Evolutionary conservation across 495 filamentous ascomycete species (phyloP).

Genomic region (Chaetomium tenue): DNA sequence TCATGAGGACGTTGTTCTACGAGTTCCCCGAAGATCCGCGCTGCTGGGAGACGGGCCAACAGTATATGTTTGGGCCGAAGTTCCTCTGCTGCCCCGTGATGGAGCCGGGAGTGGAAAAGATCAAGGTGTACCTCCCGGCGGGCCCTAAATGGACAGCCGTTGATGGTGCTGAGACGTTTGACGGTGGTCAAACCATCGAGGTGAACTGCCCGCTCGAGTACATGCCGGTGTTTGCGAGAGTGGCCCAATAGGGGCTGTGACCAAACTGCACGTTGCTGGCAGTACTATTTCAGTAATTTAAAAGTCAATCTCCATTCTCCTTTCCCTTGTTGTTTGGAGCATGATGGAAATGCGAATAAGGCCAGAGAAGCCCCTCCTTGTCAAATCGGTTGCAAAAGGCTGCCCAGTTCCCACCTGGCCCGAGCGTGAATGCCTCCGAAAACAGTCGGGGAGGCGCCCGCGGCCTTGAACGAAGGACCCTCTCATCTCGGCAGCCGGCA

Average conservation of each 20-base stretch:
- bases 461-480: too few relatives aligned
- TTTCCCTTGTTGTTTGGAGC: too few relatives aligned
- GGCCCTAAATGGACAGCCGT: neutral
- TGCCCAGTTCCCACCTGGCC: too few relatives aligned
- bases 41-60: slow-evolving; percentile 52
- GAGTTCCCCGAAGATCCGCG: slow-evolving; percentile 52
- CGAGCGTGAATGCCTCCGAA: too few relatives aligned
- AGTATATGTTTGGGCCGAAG: slow-evolving; percentile 56
- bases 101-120: neutral
- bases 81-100: slow-evolving; percentile 39
- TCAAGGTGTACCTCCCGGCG: slow-evolving; percentile 3
- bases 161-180: neutral
- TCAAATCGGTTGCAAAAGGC: too few relatives aligned
- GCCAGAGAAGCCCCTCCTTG: too few relatives aligned
- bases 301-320: too few relatives aligned
- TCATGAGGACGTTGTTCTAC: slow-evolving; percentile 58
- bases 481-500: too few relatives aligned
- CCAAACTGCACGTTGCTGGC: too few relatives aligned
- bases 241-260: neutral
- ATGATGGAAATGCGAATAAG: too few relatives aligned
- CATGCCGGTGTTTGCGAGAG: slow-evolving; percentile 13
- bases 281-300: too few relatives aligned
- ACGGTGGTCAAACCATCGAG: neutral
- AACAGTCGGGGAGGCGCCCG: too few relatives aligned
- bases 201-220: slow-evolving; percentile 8